A percentile compares a stretch with the other conserved stretches of the same genome.
Conservation (phyloP, 2,329 filamentous ascomycete species). For the Aspergillus pseudoglaucus region DNA sequence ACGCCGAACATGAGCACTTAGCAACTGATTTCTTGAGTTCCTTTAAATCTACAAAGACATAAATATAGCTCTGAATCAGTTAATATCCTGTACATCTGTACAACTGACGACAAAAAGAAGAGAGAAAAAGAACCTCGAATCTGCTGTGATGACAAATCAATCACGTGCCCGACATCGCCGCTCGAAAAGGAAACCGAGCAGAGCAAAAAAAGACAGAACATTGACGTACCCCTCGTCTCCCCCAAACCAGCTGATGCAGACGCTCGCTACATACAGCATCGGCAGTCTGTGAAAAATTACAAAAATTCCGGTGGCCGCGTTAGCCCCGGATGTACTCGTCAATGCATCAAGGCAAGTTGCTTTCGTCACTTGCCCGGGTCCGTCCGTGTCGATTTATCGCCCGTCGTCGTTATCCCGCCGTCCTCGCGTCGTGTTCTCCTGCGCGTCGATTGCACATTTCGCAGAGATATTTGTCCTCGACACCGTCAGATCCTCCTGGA, state of each 20-base stretch:
- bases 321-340: constrained; percentile 30
- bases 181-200: too few relatives aligned
- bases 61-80: too few relatives aligned
- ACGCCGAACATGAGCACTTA: too few relatives aligned
- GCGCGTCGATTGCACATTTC: constrained; percentile 31
- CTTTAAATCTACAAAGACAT: too few relatives aligned
- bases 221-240: too few relatives aligned
- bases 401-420: constrained; percentile 29
- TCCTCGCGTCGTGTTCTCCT: constrained; percentile 9
- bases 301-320: constrained; percentile 18
- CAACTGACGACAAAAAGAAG: too few relatives aligned
- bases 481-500: constrained; percentile 24
- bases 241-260: constrained; percentile 10
- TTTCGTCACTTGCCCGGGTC: constrained; percentile 26
- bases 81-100: too few relatives aligned
- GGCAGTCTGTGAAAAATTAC: constrained; percentile 10
- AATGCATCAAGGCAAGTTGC: constrained; percentile 33
- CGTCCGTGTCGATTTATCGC: constrained; percentile 33
- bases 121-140: too few relatives aligned
- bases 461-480: constrained; percentile 19
- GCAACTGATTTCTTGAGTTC: too few relatives aligned
- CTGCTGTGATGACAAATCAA: too few relatives aligned
- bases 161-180: too few relatives aligned
- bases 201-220: too few relatives aligned
- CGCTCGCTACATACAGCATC: constrained; percentile 10